Percentiles rank a stretch among this genome's conserved stretches.
Evolutionary conservation across 139 green algal species (phyloP).

Genomic region (Chlorella sorokiniana): DNA sequence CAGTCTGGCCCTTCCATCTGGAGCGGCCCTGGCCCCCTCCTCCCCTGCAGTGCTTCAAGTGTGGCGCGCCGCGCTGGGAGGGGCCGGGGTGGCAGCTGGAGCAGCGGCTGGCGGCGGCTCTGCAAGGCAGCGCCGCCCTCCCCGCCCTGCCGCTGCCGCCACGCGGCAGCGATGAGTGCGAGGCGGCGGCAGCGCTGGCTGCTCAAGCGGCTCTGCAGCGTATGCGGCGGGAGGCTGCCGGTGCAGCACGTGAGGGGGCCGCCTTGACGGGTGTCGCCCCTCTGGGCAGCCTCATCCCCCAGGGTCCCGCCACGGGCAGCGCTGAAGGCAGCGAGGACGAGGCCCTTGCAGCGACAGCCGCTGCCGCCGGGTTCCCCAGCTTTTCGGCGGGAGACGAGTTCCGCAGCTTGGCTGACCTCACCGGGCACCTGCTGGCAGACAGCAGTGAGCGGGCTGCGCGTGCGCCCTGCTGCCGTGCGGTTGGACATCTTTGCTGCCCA

Average conservation of each 20-base stretch:
- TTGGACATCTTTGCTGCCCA: not conserved
- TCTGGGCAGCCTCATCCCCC: not conserved
- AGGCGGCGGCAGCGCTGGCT: not conserved
- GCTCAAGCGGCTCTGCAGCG: not conserved
- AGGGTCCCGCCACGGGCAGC: not conserved
- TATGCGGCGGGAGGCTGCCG: not conserved
- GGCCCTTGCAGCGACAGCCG: not conserved
- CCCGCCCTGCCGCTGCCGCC: not conserved
- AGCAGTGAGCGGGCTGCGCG: conserved; percentile 10
- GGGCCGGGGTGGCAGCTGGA: conserved; percentile 26
- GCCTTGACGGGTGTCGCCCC: no score
- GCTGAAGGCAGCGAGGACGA: not conserved
- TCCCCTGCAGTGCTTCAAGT: not conserved
- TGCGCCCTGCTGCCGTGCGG: not conserved
- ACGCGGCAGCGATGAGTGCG: not conserved
- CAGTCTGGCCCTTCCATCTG: no score
- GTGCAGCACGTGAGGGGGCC: not conserved
- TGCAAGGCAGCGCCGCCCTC: conserved; percentile 13
- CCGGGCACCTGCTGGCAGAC: not conserved
- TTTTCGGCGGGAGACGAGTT: conserved; percentile 18
- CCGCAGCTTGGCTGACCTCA: conserved; percentile 3
- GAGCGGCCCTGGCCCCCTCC: no score
- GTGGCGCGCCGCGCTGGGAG: conserved; percentile 13
- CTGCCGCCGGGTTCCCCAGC: not conserved
- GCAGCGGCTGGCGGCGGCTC: conserved; percentile 11